phyloP scores from a whole-genome alignment of 805 yeast genomes.

The Cyberlindnera nakhonratchasimensis region DNA sequence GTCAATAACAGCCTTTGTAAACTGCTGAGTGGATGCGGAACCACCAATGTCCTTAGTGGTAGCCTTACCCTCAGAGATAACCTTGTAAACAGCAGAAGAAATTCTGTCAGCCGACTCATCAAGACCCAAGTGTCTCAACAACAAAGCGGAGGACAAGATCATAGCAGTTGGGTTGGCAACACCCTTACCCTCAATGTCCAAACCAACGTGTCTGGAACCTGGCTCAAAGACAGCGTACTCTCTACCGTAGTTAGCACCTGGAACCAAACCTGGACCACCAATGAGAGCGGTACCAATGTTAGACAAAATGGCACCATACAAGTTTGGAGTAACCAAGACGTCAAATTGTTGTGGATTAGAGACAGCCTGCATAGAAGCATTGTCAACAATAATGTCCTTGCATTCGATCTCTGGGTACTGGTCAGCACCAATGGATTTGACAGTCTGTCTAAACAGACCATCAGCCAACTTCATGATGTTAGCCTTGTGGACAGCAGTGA shows the following conservation, averaged over 20 bases:
- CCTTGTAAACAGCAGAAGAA: constrained; percentile 84
- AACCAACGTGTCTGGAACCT: constrained; percentile 99
- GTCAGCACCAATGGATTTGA: constrained; percentile 78
- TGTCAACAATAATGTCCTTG: constrained; percentile 95
- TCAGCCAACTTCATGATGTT: constrained; percentile 98
- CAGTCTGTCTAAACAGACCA: constrained; percentile 94
- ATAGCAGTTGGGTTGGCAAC: constrained; percentile 98
- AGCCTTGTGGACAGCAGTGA: constrained; percentile 98
- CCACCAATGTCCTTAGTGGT: constrained; percentile 95
- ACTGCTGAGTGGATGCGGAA: constrained; percentile 81
- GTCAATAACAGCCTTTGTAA: constrained; percentile 84
- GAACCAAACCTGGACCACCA: constrained; percentile 98
- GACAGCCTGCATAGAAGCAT: constrained; percentile 99
- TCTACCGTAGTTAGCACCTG: constrained; percentile 98
- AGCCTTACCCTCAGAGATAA: constrained; percentile 80
- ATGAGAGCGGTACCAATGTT: constrained; percentile 96
- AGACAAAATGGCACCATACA: constrained; percentile 95
- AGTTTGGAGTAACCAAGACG: constrained; percentile 95
- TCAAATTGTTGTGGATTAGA: constrained; percentile 98
- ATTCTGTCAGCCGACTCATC: constrained; percentile 81
- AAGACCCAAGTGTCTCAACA: constrained; percentile 94
- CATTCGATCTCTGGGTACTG: constrained; percentile 82
- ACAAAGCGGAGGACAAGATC: constrained; percentile 85
- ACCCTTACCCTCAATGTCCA: constrained; percentile 91
- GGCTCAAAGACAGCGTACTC: constrained; percentile 98